Evolutionary conservation across 1,284 basidiomycete species (phyloP).

Genomic region (Ceratobasidium sp.): DNA sequence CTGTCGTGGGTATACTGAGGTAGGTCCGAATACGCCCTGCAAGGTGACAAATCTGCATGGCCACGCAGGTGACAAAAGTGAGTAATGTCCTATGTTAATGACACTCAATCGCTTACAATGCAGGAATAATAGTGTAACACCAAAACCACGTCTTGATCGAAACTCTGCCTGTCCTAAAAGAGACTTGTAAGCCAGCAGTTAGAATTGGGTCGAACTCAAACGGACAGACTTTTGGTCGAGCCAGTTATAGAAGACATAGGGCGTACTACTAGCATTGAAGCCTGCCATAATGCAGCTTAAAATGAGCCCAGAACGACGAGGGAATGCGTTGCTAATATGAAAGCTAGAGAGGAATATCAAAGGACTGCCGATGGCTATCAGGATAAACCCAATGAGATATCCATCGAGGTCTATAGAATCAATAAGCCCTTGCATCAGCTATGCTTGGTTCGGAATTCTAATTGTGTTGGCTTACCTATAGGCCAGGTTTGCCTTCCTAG

Average conservation of each 20-base stretch:
- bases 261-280: slow-evolving; percentile 52
- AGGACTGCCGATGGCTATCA: slow-evolving; percentile 52
- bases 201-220: not conserved
- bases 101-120: slow-evolving; percentile 46
- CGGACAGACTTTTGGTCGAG: slow-evolving; percentile 43
- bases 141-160: slow-evolving; percentile 50
- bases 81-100: not conserved
- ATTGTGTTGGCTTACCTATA: slow-evolving; percentile 10
- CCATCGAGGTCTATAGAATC: slow-evolving; percentile 40
- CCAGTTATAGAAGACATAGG: slow-evolving; percentile 49
- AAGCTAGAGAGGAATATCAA: slow-evolving; percentile 45
- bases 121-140: slow-evolving; percentile 49
- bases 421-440: no score
- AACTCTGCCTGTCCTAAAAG: slow-evolving; percentile 31
- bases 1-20: slow-evolving; percentile 43
- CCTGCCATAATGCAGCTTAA: slow-evolving; percentile 53
- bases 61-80: not conserved
- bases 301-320: slow-evolving; percentile 51
- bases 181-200: not conserved
- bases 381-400: slow-evolving; percentile 49
- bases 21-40: slow-evolving; percentile 48
- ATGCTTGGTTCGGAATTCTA: no score
- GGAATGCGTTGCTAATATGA: slow-evolving; percentile 53
- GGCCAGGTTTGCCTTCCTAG: slow-evolving; percentile 41
- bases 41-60: slow-evolving; percentile 48